phyloP scores from a whole-genome alignment of 768 basidiomycete species.

The Termitomyces sp. region DNA sequence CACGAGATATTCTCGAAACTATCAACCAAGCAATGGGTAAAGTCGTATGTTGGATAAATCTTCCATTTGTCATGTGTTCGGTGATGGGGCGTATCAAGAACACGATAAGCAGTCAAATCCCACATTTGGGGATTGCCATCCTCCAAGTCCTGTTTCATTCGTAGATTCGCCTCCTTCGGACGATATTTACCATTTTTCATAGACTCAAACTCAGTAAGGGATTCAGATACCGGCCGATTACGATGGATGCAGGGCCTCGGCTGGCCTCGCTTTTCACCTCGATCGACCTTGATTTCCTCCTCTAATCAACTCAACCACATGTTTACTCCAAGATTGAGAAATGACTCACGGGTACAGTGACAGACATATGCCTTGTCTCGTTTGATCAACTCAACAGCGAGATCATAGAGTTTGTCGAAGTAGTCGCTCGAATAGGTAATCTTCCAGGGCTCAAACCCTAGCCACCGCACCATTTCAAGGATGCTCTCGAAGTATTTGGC shows the following conservation, averaged over 20 bases:
- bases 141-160: conserved; percentile 95
- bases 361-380: conserved; percentile 94
- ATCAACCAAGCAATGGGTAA: conserved; percentile 97
- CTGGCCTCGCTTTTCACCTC: conserved; percentile 81
- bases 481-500: conserved; percentile 95
- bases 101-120: conserved; percentile 96
- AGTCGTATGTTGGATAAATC: conserved; percentile 98
- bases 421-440: conserved; percentile 99
- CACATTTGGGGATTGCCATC: conserved; percentile 99
- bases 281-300: conserved; percentile 86
- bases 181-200: conserved; percentile 92
- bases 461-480: conserved; percentile 91
- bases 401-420: conserved; percentile 80
- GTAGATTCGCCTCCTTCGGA: conserved; percentile 87
- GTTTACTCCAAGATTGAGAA: not conserved
- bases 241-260: conserved; percentile 88
- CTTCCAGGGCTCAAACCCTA: conserved; percentile 97
- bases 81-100: conserved; percentile 88
- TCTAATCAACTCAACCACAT: conserved; percentile 40
- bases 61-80: conserved; percentile 92
- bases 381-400: conserved; percentile 86
- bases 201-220: conserved; percentile 79
- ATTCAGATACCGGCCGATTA: conserved; percentile 80
- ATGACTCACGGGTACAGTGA: conserved; percentile 84
- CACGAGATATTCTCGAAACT: conserved; percentile 99